Conservation (phyloP, 192 early-diverging fungal species). For the Martensiomyces pterosporus region DNA sequence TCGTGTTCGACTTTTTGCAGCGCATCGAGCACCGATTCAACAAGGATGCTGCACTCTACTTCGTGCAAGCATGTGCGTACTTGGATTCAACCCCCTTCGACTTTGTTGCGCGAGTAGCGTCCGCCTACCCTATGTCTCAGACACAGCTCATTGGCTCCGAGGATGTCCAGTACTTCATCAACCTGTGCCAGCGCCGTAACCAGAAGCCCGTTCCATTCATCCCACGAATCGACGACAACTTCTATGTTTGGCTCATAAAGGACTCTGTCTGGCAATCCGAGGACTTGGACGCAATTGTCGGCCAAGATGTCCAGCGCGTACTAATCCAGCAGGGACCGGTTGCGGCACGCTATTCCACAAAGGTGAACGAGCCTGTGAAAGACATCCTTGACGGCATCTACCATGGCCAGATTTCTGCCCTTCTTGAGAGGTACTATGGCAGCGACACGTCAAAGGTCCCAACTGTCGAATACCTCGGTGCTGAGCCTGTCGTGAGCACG, state of each 20-base stretch:
- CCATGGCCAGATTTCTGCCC: slow-evolving; percentile 62
- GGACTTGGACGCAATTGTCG: slow-evolving; percentile 76
- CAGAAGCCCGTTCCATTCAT: slow-evolving; percentile 88
- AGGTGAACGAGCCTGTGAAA: slow-evolving; percentile 76
- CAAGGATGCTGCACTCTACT: not conserved
- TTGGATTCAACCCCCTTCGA: not conserved
- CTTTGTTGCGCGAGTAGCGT: slow-evolving; percentile 24
- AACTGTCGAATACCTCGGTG: slow-evolving; percentile 65
- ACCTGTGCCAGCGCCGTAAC: slow-evolving; percentile 47
- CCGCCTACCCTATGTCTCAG: not conserved
- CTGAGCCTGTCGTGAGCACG: not conserved
- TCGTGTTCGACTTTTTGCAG: slow-evolving; percentile 74
- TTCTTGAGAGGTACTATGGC: slow-evolving; percentile 71
- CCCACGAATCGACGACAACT: slow-evolving; percentile 79
- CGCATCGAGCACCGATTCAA: slow-evolving; percentile 81
- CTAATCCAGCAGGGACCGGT: slow-evolving; percentile 84
- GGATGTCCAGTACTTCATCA: not conserved
- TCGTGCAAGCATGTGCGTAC: not conserved
- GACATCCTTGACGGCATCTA: slow-evolving; percentile 41
- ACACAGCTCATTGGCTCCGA: not conserved
- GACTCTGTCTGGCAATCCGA: slow-evolving; percentile 90
- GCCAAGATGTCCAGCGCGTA: slow-evolving; percentile 73
- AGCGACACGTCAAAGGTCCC: slow-evolving; percentile 57
- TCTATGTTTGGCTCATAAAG: slow-evolving; percentile 94
- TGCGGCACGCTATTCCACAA: slow-evolving; percentile 65